Conservation (phyloP, 345 rosid genomes). For the Eucalyptus marginata region DNA sequence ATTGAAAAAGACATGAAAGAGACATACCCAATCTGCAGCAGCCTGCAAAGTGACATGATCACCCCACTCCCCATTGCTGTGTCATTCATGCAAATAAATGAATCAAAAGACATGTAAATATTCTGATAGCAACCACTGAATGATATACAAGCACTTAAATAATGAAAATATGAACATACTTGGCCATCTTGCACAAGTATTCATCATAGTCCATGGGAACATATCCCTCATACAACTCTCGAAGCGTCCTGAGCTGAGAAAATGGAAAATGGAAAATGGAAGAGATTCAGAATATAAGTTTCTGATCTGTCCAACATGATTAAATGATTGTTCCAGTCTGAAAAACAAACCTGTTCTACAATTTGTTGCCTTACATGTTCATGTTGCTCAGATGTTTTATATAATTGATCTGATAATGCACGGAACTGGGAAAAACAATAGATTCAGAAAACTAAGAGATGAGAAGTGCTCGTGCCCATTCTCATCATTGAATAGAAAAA, state of each 20-base stretch:
- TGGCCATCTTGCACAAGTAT: slow-evolving; percentile 51
- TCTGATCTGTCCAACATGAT: not conserved
- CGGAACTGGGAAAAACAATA: slow-evolving; percentile 20
- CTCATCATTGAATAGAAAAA: not conserved
- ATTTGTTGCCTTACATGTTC: slow-evolving; percentile 22
- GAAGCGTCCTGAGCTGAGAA: slow-evolving; percentile 28
- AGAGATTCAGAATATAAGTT: not conserved
- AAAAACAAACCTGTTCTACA: slow-evolving; percentile 19
- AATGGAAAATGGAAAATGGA: not conserved
- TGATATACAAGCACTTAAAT: not conserved
- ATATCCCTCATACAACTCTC: slow-evolving; percentile 54
- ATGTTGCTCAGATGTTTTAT: slow-evolving; percentile 25
- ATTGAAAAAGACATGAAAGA: not conserved
- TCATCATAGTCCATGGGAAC: slow-evolving; percentile 68
- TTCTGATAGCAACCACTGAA: not conserved
- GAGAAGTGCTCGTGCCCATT: not conserved
- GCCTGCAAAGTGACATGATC: slow-evolving; percentile 49
- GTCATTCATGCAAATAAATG: not conserved
- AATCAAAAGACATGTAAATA: not conserved
- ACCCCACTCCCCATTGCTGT: slow-evolving; percentile 43
- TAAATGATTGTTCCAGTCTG: not conserved
- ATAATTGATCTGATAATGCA: slow-evolving; percentile 32
- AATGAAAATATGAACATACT: slow-evolving; percentile 6
- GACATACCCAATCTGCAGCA: slow-evolving; percentile 36
- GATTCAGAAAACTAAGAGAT: not conserved